These are phyloP conservation scores for Anthostomella pinea DNA, from an alignment of 2,329 filamentous ascomycete genomes.

Conservation along the genomic window DNA sequence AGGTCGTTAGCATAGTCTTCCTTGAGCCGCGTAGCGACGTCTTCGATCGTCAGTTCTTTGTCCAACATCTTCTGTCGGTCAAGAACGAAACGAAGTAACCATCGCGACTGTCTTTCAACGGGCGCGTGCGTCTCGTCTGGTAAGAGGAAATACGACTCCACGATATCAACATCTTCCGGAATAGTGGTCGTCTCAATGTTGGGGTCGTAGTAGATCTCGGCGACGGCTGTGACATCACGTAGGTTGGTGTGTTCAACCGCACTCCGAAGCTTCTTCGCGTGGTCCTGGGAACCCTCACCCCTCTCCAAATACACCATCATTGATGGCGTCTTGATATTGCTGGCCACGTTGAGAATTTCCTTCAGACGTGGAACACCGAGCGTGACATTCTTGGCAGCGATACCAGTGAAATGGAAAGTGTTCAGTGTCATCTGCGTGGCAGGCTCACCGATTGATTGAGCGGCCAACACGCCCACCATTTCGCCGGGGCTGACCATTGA, in stretches of 20 bases:
- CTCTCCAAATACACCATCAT: constrained; percentile 87
- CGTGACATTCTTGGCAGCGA: constrained; percentile 99
- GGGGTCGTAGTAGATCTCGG: constrained; percentile 97
- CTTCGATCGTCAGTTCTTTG: constrained; percentile 86
- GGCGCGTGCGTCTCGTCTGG: constrained; percentile 68
- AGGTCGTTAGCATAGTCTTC: constrained; percentile 81
- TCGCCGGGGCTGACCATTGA: constrained; percentile 89
- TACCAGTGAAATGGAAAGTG: constrained; percentile 99
- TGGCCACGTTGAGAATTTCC: constrained; percentile 97
- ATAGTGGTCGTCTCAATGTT: constrained; percentile 84
- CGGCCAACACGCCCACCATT: constrained; percentile 97
- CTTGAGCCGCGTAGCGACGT: constrained; percentile 88
- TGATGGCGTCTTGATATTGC: constrained; percentile 96
- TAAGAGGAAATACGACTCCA: constrained; percentile 95
- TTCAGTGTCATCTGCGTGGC: constrained; percentile 99
- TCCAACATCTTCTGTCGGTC: constrained; percentile 94
- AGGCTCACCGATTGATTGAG: constrained; percentile 97
- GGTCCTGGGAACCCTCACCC: constrained; percentile 65
- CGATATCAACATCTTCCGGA: constrained; percentile 84
- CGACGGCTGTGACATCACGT: constrained; percentile 84
- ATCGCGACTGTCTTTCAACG: constrained; percentile 79
- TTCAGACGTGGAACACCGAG: constrained; percentile 98
- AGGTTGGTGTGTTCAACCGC: constrained; percentile 92
- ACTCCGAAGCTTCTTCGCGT: constrained; percentile 82
- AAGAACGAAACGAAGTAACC: constrained; percentile 90